A percentile compares a stretch with the other conserved stretches of the same genome.
phyloP scores from a whole-genome alignment of 257 asterid genomes.

The Solanum dulcamara region DNA sequence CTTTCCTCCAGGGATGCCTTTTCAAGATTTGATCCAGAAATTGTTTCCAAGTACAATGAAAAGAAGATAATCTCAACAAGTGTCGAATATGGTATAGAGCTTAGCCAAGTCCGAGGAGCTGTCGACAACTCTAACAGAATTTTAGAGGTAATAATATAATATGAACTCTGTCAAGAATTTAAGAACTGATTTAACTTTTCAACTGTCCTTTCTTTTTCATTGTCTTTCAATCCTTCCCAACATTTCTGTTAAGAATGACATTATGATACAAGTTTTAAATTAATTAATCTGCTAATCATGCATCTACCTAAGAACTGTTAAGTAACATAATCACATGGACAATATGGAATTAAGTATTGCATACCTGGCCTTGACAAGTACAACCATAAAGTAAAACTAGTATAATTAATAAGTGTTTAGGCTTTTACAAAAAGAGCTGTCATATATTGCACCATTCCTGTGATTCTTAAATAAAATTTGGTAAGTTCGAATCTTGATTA shows the following conservation, averaged over 20 bases:
- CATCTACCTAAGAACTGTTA: not conserved
- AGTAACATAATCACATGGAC: constrained; percentile 16
- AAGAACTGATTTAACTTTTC: not conserved
- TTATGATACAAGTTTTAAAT: not conserved
- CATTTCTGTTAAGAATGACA: not conserved
- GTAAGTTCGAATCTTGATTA: not conserved
- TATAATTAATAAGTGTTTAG: not conserved
- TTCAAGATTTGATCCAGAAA: constrained; percentile 49
- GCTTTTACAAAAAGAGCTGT: not conserved
- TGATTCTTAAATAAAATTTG: not conserved
- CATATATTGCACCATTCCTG: not conserved
- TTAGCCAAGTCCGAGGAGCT: constrained; percentile 58
- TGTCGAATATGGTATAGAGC: constrained; percentile 34
- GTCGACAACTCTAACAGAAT: constrained; percentile 68
- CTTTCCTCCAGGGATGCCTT: constrained; percentile 49
- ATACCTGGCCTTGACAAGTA: not conserved
- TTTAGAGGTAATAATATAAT: constrained; percentile 35
- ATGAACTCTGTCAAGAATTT: not conserved
- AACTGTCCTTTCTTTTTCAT: not conserved
- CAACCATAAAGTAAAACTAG: not conserved
- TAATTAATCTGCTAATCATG: not conserved
- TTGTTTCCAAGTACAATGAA: constrained; percentile 45
- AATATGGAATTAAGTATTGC: not conserved
- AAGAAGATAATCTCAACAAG: constrained; percentile 45
- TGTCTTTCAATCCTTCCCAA: not conserved